Conservation (phyloP, 2,329 filamentous ascomycete genomes). For the Zasmidium angulare region DNA sequence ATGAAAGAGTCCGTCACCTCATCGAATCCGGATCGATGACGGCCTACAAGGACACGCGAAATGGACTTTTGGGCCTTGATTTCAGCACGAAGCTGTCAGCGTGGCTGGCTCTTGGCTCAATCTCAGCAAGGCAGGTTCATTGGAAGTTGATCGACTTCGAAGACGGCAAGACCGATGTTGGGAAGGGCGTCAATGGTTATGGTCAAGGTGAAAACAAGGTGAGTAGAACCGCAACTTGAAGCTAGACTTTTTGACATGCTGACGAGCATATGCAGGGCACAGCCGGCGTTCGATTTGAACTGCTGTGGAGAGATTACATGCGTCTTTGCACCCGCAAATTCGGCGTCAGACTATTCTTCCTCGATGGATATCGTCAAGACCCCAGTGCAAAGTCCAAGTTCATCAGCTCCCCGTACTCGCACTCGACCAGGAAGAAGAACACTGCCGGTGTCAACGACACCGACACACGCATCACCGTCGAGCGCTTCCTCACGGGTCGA, state of each 20-base stretch:
- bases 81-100: slow-evolving; percentile 76
- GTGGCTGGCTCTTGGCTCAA: slow-evolving; percentile 69
- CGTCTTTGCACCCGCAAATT: slow-evolving; percentile 72
- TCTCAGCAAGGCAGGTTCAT: slow-evolving; percentile 73
- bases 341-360: slow-evolving; percentile 60
- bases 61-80: slow-evolving; percentile 67
- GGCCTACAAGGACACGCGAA: slow-evolving; percentile 68
- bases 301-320: slow-evolving; percentile 82
- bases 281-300: slow-evolving; percentile 66
- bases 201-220: slow-evolving; percentile 67
- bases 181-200: slow-evolving; percentile 54
- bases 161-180: slow-evolving; percentile 53
- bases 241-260: neutral
- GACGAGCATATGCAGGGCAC: slow-evolving; percentile 51
- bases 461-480: slow-evolving; percentile 40
- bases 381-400: slow-evolving; percentile 34
- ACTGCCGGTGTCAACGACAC: slow-evolving; percentile 48
- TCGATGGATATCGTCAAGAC: slow-evolving; percentile 62
- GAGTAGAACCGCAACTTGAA: neutral
- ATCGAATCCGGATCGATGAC: slow-evolving; percentile 61
- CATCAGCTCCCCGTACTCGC: slow-evolving; percentile 33
- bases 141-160: slow-evolving; percentile 67
- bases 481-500: slow-evolving; percentile 63
- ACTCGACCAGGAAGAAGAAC: slow-evolving; percentile 38
- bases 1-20: slow-evolving; percentile 60